Percentiles rank a stretch among this genome's conserved stretches.
These are phyloP conservation scores for Pascua guehoae DNA, from an alignment of 1,284 basidiomycete genomes.

Conservation along the genomic window DNA sequence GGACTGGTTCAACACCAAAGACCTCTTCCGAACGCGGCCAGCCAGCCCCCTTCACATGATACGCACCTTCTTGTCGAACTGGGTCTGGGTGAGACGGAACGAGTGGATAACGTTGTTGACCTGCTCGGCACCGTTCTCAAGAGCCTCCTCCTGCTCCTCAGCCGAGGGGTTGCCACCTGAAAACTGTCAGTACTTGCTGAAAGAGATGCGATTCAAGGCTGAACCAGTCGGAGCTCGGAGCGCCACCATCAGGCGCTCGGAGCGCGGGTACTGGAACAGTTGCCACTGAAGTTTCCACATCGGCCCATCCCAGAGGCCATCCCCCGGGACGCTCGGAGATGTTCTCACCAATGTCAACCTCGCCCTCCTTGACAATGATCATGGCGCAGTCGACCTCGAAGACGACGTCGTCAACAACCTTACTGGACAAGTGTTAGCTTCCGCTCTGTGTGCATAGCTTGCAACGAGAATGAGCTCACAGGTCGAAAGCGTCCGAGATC, in stretches of 20 bases:
- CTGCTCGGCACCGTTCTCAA: constrained; percentile 70
- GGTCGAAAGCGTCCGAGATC: constrained; percentile 86
- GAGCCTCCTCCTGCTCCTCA: constrained; percentile 78
- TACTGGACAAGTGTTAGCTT: constrained; percentile 55
- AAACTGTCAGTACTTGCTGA: background rate
- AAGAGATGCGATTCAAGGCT: background rate
- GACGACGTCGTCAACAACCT: constrained; percentile 75
- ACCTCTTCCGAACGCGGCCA: background rate
- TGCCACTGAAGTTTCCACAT: too few species aligned
- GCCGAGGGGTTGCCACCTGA: constrained; percentile 84
- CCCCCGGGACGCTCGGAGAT: too few species aligned
- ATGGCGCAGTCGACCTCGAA: constrained; percentile 83
- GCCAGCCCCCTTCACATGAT: too few species aligned
- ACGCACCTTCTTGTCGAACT: constrained; percentile 81
- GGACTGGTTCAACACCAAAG: background rate
- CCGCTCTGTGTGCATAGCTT: too few species aligned
- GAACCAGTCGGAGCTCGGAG: too few species aligned
- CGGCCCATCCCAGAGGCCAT: background rate
- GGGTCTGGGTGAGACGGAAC: constrained; percentile 79
- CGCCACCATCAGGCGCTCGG: too few species aligned
- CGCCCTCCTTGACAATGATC: constrained; percentile 74
- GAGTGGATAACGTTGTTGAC: constrained; percentile 94
- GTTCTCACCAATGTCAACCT: constrained; percentile 82
- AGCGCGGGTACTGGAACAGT: too few species aligned
- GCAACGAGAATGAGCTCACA: constrained; percentile 54